Base-by-base conservation (phyloP, 2,329 filamentous ascomycete species). In the Fusarium palustre region DNA sequence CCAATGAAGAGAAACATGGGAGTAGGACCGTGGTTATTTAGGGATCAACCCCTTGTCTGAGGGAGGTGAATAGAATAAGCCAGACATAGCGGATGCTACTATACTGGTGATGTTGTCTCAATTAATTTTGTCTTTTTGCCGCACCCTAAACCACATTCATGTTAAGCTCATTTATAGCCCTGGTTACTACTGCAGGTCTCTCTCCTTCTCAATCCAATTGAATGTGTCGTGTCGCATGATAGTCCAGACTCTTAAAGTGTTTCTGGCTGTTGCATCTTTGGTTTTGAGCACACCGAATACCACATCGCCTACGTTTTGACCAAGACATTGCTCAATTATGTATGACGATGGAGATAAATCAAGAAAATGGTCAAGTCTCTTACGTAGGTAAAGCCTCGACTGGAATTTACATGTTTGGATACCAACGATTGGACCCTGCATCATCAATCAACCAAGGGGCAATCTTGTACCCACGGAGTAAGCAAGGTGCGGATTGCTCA, bases 151-250 rank as follows among this genome's bases (percentile, higher is more conserved):
- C 62, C 42, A 15, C 38, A 66, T 36, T 25, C 31, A 46, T 42
- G 34, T 59, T 54, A 59, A 53, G 43, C 50, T 58, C 59, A 64
- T 64, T 49, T 56, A 57, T 64, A 64, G 39, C 45, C 49, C 50
- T 38, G 55, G 49, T 47, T 52, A 34, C 41, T 57, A 48, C 41
- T 57, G 50, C 33, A 66, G 25, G 55, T 61, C 36, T 43, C 31
- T 42, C 30, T 48, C 47, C 33, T 22, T 28, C 33, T 50, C 20
- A 33, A 49, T 42, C 55, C 55, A 68, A 55, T 68, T 56, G 68
- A 68, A 66, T 45, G 33, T 60, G 55, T 41, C 34, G 34, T 59
- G 59, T 70, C 67, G 67, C 68, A 70, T 70, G 47, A 70, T 68
- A 55, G 45, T 57, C 63, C 41, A 45, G 49, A 60, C 34, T 52